Evolutionary conservation across 2,329 filamentous ascomycete species (phyloP).

Genomic region (Diaporthe caulivora): DNA sequence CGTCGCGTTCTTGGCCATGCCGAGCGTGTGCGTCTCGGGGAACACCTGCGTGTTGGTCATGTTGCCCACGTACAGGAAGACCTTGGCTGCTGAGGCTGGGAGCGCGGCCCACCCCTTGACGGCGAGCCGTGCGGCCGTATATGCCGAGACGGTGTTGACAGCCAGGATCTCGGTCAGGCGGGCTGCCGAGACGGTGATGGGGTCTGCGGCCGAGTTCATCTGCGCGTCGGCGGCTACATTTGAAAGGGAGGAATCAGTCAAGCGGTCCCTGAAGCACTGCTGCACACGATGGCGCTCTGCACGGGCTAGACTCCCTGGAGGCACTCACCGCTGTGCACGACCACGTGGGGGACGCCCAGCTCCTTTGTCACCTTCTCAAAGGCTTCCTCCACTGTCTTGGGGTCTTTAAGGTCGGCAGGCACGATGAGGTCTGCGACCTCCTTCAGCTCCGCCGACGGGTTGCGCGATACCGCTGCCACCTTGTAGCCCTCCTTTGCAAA

Average conservation of each 20-base stretch:
- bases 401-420: conserved; percentile 51
- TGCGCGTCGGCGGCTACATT: conserved; percentile 21
- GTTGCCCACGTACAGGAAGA: conserved; percentile 34
- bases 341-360: conserved; percentile 55
- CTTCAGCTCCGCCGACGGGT: conserved; percentile 46
- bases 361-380: conserved; percentile 54
- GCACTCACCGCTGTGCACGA: conserved; percentile 55
- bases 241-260: neutral
- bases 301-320: too few species aligned
- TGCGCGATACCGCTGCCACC: conserved; percentile 54
- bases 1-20: conserved; percentile 26
- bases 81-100: conserved; percentile 23
- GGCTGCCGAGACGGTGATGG: neutral
- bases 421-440: conserved; percentile 49
- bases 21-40: conserved; percentile 13
- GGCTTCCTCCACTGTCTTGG: conserved; percentile 48
- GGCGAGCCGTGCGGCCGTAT: conserved; percentile 30
- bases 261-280: neutral
- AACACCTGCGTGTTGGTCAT: conserved; percentile 24
- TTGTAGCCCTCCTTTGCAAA: conserved; percentile 57
- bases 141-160: conserved; percentile 22
- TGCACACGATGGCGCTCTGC: neutral
- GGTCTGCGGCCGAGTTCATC: neutral
- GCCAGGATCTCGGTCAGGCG: conserved; percentile 19
- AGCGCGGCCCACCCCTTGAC: conserved; percentile 25